phyloP scores from a whole-genome alignment of 2,329 filamentous ascomycete species.

The Sporothrix mexicana region DNA sequence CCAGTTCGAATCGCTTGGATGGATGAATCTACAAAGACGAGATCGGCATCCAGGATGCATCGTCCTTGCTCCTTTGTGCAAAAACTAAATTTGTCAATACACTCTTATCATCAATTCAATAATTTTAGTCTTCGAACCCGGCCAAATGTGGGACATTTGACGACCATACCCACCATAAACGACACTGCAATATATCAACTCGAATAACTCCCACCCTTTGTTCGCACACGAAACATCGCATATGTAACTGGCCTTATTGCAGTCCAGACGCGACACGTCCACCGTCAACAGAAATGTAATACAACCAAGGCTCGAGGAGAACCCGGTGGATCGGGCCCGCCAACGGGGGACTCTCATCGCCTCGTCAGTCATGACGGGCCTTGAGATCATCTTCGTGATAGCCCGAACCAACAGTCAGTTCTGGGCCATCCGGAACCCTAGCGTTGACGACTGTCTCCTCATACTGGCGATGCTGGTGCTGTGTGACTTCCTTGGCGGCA shows the following conservation, averaged over 20 bases:
- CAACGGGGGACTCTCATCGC: slow-evolving; percentile 16
- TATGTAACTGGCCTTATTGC: neutral
- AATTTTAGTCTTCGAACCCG: neutral
- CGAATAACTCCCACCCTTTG: neutral
- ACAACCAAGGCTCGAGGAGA: neutral
- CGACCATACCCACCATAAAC: neutral
- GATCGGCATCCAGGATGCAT: neutral
- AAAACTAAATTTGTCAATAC: neutral
- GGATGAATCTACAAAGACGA: neutral
- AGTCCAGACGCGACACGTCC: neutral
- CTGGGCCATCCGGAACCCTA: slow-evolving; percentile 38
- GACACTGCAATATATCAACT: too few species aligned
- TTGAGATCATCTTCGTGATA: slow-evolving; percentile 36
- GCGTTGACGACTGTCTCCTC: slow-evolving; percentile 39
- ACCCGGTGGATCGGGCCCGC: neutral
- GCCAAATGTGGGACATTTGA: neutral
- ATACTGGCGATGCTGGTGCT: slow-evolving; percentile 36
- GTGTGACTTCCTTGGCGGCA: slow-evolving; percentile 36
- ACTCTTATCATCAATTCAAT: neutral
- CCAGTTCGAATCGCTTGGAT: neutral
- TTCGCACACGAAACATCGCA: neutral
- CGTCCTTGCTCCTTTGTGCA: neutral
- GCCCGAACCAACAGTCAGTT: slow-evolving; percentile 38
- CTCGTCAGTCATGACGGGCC: slow-evolving; percentile 4
- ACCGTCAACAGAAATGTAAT: neutral